phyloP scores from a whole-genome alignment of 2,329 filamentous ascomycete species.

The Fusarium cicatricum region DNA sequence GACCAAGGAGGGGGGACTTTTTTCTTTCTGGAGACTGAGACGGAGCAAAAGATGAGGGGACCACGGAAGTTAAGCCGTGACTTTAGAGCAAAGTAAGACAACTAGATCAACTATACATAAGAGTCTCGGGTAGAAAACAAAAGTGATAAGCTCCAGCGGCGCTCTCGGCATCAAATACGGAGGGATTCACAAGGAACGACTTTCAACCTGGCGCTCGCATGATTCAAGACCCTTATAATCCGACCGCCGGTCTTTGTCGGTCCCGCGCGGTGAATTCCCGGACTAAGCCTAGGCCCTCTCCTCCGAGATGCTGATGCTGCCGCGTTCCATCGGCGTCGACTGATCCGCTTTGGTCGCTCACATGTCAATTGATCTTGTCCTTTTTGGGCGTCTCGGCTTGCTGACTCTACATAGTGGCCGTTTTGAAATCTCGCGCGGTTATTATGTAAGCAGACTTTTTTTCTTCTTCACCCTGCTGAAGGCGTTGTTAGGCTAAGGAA shows the following conservation, averaged over 20 bases:
- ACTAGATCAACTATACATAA: conserved; percentile 1
- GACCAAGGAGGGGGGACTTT: conserved; percentile 24
- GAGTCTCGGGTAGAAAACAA: not conserved
- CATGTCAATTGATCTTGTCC: conserved; percentile 29
- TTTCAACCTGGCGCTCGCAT: conserved; percentile 20
- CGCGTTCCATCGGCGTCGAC: conserved; percentile 25
- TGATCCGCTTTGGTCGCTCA: conserved; percentile 20
- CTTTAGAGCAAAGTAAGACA: conserved; percentile 1
- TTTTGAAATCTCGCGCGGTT: conserved; percentile 2
- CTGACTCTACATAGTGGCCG: conserved; percentile 3
- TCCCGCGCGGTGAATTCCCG: conserved; percentile 42
- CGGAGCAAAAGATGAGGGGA: not conserved
- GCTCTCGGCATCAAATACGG: not conserved
- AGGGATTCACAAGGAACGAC: not conserved
- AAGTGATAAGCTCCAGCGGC: conserved; percentile 1
- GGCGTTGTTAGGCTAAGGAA: conserved; percentile 22
- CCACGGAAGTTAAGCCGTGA: conserved; percentile 19
- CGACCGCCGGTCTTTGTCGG: conserved; percentile 33
- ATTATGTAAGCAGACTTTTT: conserved; percentile 34
- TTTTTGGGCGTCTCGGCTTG: conserved; percentile 15
- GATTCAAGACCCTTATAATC: conserved; percentile 32
- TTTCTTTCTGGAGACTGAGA: conserved; percentile 17
- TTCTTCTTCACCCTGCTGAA: not conserved
- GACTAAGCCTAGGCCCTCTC: conserved; percentile 15
- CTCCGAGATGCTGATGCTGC: conserved; percentile 9